Evolutionary conservation across 2,329 filamentous ascomycete species (phyloP), one percentile per base, ranked within the genome.

Genomic region (Fusarium beomiforme): DNA sequence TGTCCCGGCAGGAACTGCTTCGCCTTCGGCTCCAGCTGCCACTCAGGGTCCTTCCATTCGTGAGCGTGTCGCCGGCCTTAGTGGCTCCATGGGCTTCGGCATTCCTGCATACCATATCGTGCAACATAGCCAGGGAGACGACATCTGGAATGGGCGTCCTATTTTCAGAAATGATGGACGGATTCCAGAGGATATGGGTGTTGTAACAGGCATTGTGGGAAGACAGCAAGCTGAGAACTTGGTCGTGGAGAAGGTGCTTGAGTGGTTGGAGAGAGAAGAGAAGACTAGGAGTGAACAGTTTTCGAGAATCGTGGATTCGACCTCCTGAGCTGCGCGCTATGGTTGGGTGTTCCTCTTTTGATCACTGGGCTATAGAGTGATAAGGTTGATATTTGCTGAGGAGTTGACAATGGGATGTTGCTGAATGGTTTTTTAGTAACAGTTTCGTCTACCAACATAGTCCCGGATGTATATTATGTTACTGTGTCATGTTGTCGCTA

Each of bases 181-280:
- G 3, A 69, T 83, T 9, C 82, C 83, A 1, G 55, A 69, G 2
- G 72, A 68, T 6, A 53, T 84, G 1, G 81, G 81, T 6, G 33
- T 69, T 9, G 80, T 86, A 8, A 57, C 42, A 2, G 73, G 78
- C 8, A 74, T 83, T 12, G 74, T 76, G 7, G 79, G 81, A 5
- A 80, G 78, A 70, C 78, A 76, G 44, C 64, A 75, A 13, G 78
- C 83, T 2, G 82, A 77, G 70, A 77, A 82, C 64, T 75, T 74
- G 58, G 74, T 87, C 6, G 83, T 85, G 0, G 78, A 81, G 67
- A 67, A 73, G 34, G 73, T 87, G 5, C 68, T 86, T 17, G 66
- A 39, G 9, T 81, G 79, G 74, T 64, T 88, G 33, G 58, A 76
- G 57, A 68, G 72, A 43, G 69, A 79, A 58, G 54, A 69, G 13